Base-by-base conservation (phyloP, 441 rosid genomes). In the Brassica hybrid region DNA sequence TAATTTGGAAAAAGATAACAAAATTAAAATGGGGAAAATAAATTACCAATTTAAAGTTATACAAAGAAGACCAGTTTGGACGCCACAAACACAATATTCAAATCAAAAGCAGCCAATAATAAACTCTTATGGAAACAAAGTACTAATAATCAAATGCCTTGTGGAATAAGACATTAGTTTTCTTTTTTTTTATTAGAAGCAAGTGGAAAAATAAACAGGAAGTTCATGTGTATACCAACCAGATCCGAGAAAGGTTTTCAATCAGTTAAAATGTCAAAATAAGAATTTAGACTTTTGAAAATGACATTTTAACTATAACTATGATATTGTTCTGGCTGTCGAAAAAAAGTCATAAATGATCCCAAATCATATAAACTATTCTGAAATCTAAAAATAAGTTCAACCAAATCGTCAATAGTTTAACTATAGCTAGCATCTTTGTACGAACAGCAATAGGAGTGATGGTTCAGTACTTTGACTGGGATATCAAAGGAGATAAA, bases 391-490 rank as follows among this genome's bases (percentile, higher is more conserved):
- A 34, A 34, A 34, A 34, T 27, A 34, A 34, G 10, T 34, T 34
- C 1, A 34, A 34, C 38, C 8, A 34, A 34, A 34, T 34, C 7
- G 38, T 34, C 38, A 34, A 30, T 30, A 30, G 34, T 30, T 30
- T 30, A 8, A 65, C 57, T 45, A 23, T 85, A 48, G 78, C 60
- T 75, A 8, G 34, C 61, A 48, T 41, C 1, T 60, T 75, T 59
- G 2, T 75, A 0, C 62, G 62, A 67, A 75, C 54, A 1, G 58
- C 73, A 0, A 16, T 80, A 3, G 81, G 75, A 2, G 3, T 79
- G 16, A 61, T 77, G 72, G 76, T 80, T 18, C 86, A 83, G 25
- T 77, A 85, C 67, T 83, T 70, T 61, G 73, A 81, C 17, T 81
- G 82, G 76, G 79, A 21, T 6, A 78, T 14, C 50, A 19, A 18